Evolutionary conservation across 768 basidiomycete genomes (phyloP).

Genomic region (Mrakia gelida): DNA sequence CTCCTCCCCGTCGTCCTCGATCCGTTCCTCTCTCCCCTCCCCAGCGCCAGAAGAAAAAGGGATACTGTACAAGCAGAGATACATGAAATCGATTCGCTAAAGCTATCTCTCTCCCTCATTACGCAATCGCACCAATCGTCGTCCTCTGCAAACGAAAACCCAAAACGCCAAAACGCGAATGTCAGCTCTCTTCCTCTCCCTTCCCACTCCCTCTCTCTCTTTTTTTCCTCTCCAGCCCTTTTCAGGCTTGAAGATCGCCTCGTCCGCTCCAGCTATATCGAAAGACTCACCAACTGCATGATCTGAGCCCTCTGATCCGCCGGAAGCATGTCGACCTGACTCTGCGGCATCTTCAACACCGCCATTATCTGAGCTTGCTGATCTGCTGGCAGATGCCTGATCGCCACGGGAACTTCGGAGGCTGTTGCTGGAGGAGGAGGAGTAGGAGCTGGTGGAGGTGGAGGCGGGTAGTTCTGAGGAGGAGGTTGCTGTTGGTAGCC

Average conservation of each 20-base stretch:
- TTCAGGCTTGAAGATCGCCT: too few species aligned
- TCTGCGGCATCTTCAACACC: constrained; percentile 72
- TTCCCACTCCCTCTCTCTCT: not conserved
- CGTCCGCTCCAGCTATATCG: too few species aligned
- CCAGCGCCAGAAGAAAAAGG: too few species aligned
- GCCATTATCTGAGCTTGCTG: constrained; percentile 71
- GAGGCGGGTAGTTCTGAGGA: not conserved
- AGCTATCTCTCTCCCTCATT: too few species aligned
- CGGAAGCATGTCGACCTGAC: constrained; percentile 76
- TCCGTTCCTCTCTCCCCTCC: too few species aligned
- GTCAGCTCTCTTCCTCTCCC: not conserved
- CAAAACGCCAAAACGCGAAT: not conserved
- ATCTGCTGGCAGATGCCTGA: constrained; percentile 32
- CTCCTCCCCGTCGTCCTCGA: too few species aligned
- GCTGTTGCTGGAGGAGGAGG: not conserved
- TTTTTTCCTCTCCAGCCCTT: too few species aligned
- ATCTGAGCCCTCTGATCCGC: constrained; percentile 74
- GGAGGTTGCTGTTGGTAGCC: not conserved
- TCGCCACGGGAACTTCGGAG: not conserved
- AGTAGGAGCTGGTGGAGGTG: not conserved
- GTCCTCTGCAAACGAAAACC: not conserved
- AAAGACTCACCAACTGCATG: constrained; percentile 56
- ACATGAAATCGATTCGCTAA: too few species aligned
- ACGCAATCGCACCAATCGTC: constrained; percentile 2
- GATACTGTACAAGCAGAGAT: too few species aligned